Base-by-base conservation (phyloP, 1,139 yeast genomes). In the Groenewaldozyma auringiensis region DNA sequence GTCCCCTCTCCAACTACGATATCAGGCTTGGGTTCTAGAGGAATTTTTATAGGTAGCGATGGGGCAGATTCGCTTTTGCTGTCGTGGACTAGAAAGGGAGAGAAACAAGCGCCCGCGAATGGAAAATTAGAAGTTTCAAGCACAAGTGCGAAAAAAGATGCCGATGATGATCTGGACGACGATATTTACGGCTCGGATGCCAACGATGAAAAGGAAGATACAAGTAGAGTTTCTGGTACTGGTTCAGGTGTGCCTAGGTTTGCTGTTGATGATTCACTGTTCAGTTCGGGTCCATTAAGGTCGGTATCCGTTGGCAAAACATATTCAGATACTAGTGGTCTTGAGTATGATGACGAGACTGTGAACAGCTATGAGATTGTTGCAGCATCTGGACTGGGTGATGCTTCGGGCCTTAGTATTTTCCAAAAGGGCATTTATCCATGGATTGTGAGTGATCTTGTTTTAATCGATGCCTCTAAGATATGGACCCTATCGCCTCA, bases 261-360 rank as follows among this genome's bases (percentile, higher is more conserved):
- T 21, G 38, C 49, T 3, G 50, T 70, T 11, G 68, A 74, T 37
- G 95, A 87, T 53, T 66, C 66, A 2, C 64, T 89, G 21, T 60
- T 72, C 2, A 84, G 82, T 55, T 71, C 77, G 54, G 96, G 96
- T 0, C 95, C 96, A 0, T 70, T 85, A 11, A 72, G 86, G 2
- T 78, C 81, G 41, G 74, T 88, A 53, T 74, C 88, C 0, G 60
- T 82, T 36, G 95, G 94, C 0, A 69, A 72, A 45, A 73, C 87
- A 0, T 29, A 46, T 43, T 37, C 45, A 2, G 33, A 45, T 22
- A 29, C 40, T 18, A 20, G 45, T 27, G 44, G 42, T 22, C 35
- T 43, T 47, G 85, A 86, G 44, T 69, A 18, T 44, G 21, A 20
- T 21, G 83, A 83, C 57, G 94, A 94, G 1, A 81, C 79, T 51